phyloP scores from a whole-genome alignment of 202 grass and related monocot species.

The Panicum virgatum region DNA sequence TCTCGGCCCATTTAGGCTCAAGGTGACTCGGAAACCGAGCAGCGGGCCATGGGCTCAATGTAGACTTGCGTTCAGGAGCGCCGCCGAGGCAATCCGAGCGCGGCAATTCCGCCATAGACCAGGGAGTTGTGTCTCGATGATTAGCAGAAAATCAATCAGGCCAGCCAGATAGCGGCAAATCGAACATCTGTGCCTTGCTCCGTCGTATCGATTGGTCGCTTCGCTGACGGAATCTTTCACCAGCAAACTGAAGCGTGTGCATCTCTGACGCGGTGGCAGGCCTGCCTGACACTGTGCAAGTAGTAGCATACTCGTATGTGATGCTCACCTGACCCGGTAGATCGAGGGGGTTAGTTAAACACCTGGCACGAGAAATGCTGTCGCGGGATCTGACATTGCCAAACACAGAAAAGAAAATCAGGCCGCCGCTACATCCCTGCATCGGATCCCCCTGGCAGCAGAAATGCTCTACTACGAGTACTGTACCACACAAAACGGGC shows the following conservation, averaged over 20 bases:
- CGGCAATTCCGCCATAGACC: too few relatives aligned
- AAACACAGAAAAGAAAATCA: not conserved
- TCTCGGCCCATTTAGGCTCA: not conserved
- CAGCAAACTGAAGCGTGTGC: not conserved
- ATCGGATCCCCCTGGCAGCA: conserved; percentile 31
- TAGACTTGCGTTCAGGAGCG: too few relatives aligned
- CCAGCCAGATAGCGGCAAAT: too few relatives aligned
- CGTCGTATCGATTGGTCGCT: not conserved
- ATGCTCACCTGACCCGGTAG: conserved; percentile 9
- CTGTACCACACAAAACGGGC: not conserved
- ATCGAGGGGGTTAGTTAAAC: conserved; percentile 44
- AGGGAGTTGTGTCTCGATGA: not conserved
- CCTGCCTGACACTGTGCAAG: too few relatives aligned
- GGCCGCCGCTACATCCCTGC: not conserved
- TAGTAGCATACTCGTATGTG: too few relatives aligned
- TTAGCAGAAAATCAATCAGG: not conserved
- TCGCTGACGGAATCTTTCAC: not conserved
- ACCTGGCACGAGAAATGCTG: conserved; percentile 42
- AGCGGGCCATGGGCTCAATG: too few relatives aligned
- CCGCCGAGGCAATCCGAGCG: not conserved
- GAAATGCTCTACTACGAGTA: too few relatives aligned
- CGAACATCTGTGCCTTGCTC: not conserved
- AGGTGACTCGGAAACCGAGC: not conserved
- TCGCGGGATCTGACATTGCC: conserved; percentile 23
- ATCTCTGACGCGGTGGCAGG: conserved; percentile 1